These are phyloP conservation scores for Pythium scleroteichum DNA, from an alignment of 352 stramenopile species.

Conservation along the genomic window DNA sequence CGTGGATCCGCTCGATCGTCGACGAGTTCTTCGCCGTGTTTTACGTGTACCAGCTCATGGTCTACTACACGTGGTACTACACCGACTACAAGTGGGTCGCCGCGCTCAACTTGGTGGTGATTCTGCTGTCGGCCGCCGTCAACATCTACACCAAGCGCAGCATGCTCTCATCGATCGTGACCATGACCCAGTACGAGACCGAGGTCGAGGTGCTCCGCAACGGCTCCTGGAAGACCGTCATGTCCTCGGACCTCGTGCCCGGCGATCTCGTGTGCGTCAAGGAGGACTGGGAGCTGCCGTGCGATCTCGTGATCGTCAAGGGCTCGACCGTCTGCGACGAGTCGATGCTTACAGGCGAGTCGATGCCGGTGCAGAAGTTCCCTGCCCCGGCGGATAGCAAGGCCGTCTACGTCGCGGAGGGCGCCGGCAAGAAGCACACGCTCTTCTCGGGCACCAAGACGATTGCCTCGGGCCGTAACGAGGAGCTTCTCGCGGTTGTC, in stretches of 20 bases:
- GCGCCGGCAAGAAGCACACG: constrained; percentile 49
- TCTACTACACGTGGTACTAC: constrained; percentile 38
- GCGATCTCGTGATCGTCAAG: constrained; percentile 38
- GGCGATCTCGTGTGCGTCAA: constrained; percentile 33
- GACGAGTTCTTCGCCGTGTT: constrained; percentile 36
- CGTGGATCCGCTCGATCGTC: constrained; percentile 26
- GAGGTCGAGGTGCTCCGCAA: constrained; percentile 40
- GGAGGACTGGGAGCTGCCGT: constrained; percentile 33
- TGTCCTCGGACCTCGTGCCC: constrained; percentile 27
- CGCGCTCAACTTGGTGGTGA: constrained; percentile 31
- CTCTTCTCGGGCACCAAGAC: constrained; percentile 67
- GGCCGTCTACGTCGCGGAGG: constrained; percentile 32
- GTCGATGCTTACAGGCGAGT: constrained; percentile 41
- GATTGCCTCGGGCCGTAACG: constrained; percentile 38
- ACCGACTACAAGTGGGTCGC: constrained; percentile 32
- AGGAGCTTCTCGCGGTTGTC: constrained; percentile 46
- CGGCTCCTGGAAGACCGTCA: constrained; percentile 32
- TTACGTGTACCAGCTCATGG: constrained; percentile 39
- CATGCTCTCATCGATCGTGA: constrained; percentile 30
- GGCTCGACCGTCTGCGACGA: constrained; percentile 36
- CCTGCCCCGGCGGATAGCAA: constrained; percentile 20
- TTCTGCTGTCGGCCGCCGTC: constrained; percentile 23
- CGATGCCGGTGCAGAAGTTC: constrained; percentile 60
- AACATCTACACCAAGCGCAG: constrained; percentile 39
- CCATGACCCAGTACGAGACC: constrained; percentile 35